Percentiles rank a stretch among this genome's conserved stretches.
Conservation (phyloP, 176 grass and related monocot genomes). For the Rhipidocladum racemiflorum region DNA sequence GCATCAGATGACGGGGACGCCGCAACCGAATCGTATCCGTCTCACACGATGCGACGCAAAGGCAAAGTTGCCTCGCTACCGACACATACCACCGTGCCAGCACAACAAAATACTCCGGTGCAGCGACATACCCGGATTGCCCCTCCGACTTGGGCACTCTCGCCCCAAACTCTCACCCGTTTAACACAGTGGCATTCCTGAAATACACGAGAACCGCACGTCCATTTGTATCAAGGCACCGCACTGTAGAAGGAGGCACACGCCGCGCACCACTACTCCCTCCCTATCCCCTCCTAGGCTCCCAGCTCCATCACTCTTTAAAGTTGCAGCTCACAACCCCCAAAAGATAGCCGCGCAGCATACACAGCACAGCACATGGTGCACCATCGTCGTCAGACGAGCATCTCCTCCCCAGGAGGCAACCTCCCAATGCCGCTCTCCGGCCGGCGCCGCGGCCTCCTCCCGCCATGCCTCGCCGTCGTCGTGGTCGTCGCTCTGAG, state of each 20-base stretch:
- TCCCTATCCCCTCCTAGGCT: not conserved
- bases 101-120: not conserved
- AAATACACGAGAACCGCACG: not conserved
- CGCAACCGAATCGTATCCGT: slow-evolving; percentile 24
- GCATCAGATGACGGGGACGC: slow-evolving; percentile 35
- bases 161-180: not conserved
- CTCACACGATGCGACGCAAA: slow-evolving; percentile 15
- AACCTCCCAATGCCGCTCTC: slow-evolving; percentile 31
- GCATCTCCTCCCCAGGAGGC: slow-evolving; percentile 33
- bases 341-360: not conserved
- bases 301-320: slow-evolving; percentile 28
- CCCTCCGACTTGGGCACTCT: not conserved
- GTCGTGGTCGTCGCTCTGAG: not conserved
- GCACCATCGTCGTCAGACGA: not conserved
- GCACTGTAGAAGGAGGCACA: not conserved
- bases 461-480: slow-evolving; percentile 14
- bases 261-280: no score
- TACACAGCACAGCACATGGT: not conserved
- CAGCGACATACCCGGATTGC: not conserved
- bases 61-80: slow-evolving; percentile 10
- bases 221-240: not conserved
- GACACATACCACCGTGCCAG: slow-evolving; percentile 23
- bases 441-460: not conserved
- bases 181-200: slow-evolving; percentile 1
- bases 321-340: slow-evolving; percentile 25